phyloP scores from a whole-genome alignment of 345 rosid species.

The Citrus unshiu region DNA sequence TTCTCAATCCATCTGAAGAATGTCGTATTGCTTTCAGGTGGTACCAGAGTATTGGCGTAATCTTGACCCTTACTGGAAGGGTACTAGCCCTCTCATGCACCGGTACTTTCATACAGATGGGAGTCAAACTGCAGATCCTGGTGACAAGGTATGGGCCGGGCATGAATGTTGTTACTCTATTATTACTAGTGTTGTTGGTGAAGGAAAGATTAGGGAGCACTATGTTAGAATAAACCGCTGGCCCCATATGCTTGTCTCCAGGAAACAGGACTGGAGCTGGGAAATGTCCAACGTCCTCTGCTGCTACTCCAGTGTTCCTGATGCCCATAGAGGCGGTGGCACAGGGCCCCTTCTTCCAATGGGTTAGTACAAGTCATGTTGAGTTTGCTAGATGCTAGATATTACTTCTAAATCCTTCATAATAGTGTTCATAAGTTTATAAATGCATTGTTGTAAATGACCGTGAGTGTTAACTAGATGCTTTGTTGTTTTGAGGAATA shows the following conservation, averaged over 20 bases:
- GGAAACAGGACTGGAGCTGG: slow-evolving; percentile 74
- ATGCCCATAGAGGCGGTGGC: slow-evolving; percentile 41
- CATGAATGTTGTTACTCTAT: slow-evolving; percentile 54
- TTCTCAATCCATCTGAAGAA: neutral
- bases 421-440: neutral
- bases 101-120: slow-evolving; percentile 62
- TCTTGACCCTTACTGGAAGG: slow-evolving; percentile 60
- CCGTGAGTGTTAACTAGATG: neutral
- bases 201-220: slow-evolving; percentile 49
- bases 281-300: slow-evolving; percentile 47
- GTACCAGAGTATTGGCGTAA: slow-evolving; percentile 60
- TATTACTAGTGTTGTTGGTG: slow-evolving; percentile 40
- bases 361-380: neutral
- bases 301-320: slow-evolving; percentile 51
- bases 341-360: slow-evolving; percentile 39
- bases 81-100: slow-evolving; percentile 43
- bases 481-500: neutral
- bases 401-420: neutral
- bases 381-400: neutral
- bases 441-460: neutral
- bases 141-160: slow-evolving; percentile 61
- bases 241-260: slow-evolving; percentile 34
- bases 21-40: slow-evolving; percentile 25
- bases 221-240: slow-evolving; percentile 60
- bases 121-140: slow-evolving; percentile 59